Conservation (phyloP, 106 monocot species). For the Dendrobium chrysotoxum region DNA sequence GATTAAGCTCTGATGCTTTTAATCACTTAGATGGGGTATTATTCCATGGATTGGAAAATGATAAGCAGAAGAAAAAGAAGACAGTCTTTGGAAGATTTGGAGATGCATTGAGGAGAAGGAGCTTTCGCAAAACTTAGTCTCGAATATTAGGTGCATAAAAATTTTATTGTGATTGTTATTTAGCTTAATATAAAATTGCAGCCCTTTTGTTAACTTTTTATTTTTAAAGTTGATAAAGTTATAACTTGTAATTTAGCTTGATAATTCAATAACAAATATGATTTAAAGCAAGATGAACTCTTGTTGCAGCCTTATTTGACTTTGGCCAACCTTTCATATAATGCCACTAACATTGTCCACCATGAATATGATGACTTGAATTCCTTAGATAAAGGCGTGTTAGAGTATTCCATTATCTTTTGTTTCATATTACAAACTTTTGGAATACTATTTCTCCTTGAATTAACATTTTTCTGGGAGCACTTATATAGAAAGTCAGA, state of each 20-base stretch:
- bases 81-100: constrained; percentile 46
- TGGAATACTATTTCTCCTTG: too few relatives aligned
- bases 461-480: too few relatives aligned
- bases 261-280: background rate
- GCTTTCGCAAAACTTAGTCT: constrained; percentile 17
- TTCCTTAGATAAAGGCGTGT: background rate
- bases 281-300: background rate
- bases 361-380: background rate
- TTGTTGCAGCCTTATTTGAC: background rate
- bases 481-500: too few relatives aligned
- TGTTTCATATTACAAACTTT: too few relatives aligned
- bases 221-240: background rate
- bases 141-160: background rate
- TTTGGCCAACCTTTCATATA: background rate
- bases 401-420: too few relatives aligned
- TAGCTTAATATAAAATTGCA: background rate
- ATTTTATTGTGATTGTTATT: background rate
- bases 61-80: constrained; percentile 31
- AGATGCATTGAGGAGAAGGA: constrained; percentile 38
- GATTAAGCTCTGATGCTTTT: background rate
- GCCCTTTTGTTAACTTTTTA: background rate
- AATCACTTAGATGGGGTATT: background rate
- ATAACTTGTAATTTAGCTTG: background rate
- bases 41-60: constrained; percentile 4
- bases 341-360: background rate